These are phyloP conservation scores for Astragalus glycyphyllos DNA, from an alignment of 306 rosid species.

Conservation along the genomic window DNA sequence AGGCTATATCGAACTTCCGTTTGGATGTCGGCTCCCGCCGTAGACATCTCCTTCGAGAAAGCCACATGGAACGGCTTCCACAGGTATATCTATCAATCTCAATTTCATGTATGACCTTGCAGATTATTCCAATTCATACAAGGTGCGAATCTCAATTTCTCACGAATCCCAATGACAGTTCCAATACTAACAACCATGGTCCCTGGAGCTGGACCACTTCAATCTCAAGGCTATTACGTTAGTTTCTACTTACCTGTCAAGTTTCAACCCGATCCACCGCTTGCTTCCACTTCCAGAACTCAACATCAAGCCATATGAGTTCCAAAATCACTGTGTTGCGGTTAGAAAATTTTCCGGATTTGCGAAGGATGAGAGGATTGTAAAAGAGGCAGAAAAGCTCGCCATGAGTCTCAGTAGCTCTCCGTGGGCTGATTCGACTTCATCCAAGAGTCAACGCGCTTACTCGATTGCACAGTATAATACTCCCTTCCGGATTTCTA, in stretches of 20 bases:
- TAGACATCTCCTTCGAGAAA: conserved; percentile 50
- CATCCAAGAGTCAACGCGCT: conserved; percentile 48
- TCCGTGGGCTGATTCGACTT: conserved; percentile 67
- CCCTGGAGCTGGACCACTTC: conserved; percentile 67
- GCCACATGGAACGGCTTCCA: conserved; percentile 78
- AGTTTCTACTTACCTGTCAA: conserved; percentile 68
- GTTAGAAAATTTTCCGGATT: conserved; percentile 75
- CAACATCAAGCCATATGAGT: conserved; percentile 49
- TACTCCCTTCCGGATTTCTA: conserved; percentile 56
- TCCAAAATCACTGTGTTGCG: conserved; percentile 62
- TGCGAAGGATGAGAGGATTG: conserved; percentile 67
- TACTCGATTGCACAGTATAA: conserved; percentile 83
- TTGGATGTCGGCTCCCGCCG: conserved; percentile 71
- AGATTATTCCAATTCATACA: conserved; percentile 76
- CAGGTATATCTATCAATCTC: conserved; percentile 42
- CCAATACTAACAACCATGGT: conserved; percentile 74
- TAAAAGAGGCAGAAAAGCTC: conserved; percentile 77
- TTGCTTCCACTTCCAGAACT: conserved; percentile 71
- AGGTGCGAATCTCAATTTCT: conserved; percentile 88
- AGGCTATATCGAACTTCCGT: conserved; percentile 59
- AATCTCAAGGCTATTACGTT: conserved; percentile 68
- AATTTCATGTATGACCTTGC: background rate
- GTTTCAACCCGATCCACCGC: conserved; percentile 69
- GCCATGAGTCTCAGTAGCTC: conserved; percentile 61
- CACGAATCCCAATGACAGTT: conserved; percentile 72